Percentiles rank a stretch among this genome's conserved stretches.
These are phyloP conservation scores for Trypanosomatidae sp. DNA, from an alignment of 208 protist species.

Conservation along the genomic window DNA sequence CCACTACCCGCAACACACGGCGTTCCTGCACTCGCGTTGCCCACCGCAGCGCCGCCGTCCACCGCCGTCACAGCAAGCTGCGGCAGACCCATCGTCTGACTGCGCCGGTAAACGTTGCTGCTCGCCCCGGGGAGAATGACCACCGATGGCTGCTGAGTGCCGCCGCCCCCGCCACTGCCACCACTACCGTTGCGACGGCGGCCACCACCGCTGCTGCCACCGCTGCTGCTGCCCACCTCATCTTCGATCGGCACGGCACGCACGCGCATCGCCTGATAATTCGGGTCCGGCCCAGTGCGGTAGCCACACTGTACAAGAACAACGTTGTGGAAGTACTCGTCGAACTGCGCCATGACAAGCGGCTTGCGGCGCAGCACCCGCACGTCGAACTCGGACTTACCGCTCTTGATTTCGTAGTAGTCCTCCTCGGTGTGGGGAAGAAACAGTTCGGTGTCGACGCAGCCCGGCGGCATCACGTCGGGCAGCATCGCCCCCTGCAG, in stretches of 20 bases:
- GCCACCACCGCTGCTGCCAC: not conserved
- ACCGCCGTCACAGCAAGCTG: not conserved
- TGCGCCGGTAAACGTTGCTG: conserved; percentile 11
- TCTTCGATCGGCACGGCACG: conserved; percentile 23
- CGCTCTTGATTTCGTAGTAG: conserved; percentile 83
- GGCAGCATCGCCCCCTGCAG: no score
- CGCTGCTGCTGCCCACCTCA: conserved; percentile 8
- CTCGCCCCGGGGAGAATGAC: conserved; percentile 15
- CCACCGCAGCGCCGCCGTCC: no score
- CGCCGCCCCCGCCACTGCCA: no score
- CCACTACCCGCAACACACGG: no score
- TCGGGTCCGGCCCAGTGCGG: conserved; percentile 38
- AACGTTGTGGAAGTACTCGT: conserved; percentile 70
- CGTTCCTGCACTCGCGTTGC: no score
- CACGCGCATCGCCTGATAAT: conserved; percentile 30
- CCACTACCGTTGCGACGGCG: no score
- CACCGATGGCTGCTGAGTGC: conserved; percentile 22
- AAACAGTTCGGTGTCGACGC: conserved; percentile 69
- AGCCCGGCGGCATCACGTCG: conserved; percentile 42
- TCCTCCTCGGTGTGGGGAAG: conserved; percentile 44
- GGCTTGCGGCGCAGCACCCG: conserved; percentile 41
- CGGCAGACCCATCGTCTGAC: not conserved
- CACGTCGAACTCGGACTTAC: conserved; percentile 64
- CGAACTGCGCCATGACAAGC: conserved; percentile 54
- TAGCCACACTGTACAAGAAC: conserved; percentile 76